phyloP scores from a whole-genome alignment of 2,329 filamentous ascomycete genomes.

The Colletotrichum gloeosporioides region DNA sequence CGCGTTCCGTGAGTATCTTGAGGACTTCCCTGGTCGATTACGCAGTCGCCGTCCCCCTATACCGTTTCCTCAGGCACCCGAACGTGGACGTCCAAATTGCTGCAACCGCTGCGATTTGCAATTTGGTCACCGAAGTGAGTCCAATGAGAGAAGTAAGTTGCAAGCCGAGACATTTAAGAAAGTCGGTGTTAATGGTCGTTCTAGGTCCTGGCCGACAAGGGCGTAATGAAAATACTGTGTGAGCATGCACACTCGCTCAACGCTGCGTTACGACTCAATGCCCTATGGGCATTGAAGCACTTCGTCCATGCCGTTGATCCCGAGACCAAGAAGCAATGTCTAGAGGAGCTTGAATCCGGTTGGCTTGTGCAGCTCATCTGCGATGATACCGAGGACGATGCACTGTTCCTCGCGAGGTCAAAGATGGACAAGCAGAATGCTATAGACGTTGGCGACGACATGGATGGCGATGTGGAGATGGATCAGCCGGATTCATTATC shows the following conservation, averaged over 20 bases:
- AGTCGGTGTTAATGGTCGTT: neutral
- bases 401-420: slow-evolving; percentile 44
- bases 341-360: slow-evolving; percentile 77
- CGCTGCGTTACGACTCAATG: slow-evolving; percentile 80
- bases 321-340: slow-evolving; percentile 75
- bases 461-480: slow-evolving; percentile 66
- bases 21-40: slow-evolving; percentile 88
- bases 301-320: slow-evolving; percentile 76
- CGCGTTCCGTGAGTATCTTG: slow-evolving; percentile 82
- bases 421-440: slow-evolving; percentile 31
- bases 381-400: slow-evolving; percentile 62
- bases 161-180: too few relatives aligned
- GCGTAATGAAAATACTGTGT: slow-evolving; percentile 79
- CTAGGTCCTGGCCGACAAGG: slow-evolving; percentile 74
- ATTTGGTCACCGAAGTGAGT: slow-evolving; percentile 86
- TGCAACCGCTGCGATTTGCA: slow-evolving; percentile 83
- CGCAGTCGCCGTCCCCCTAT: slow-evolving; percentile 78
- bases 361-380: slow-evolving; percentile 85
- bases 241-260: slow-evolving; percentile 84
- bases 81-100: slow-evolving; percentile 84
- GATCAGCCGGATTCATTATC: slow-evolving; percentile 50
- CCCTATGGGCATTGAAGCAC: slow-evolving; percentile 94
- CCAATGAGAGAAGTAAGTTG: slow-evolving; percentile 82
- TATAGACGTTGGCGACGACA: slow-evolving; percentile 38
- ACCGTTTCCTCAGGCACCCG: slow-evolving; percentile 74